phyloP scores from a whole-genome alignment of 371 early-diverging fungal species.

The Lichtheimia ornata region DNA sequence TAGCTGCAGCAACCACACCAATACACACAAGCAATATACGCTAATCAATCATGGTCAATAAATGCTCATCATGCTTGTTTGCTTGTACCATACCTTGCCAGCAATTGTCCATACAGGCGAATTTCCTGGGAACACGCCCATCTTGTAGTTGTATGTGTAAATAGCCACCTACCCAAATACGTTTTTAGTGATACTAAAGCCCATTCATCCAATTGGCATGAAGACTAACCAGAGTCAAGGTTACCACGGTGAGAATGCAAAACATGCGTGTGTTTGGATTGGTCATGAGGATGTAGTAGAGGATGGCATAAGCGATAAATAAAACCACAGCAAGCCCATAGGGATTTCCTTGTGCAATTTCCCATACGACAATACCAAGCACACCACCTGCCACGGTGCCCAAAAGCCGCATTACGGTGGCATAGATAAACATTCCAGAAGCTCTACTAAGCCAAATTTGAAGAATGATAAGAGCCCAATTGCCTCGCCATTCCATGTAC shows the following conservation, averaged over 20 bases:
- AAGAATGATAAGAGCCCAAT: constrained; percentile 46
- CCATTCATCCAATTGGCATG: no score
- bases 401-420: constrained; percentile 27
- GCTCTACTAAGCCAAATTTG: constrained; percentile 43
- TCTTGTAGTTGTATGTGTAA: constrained; percentile 31
- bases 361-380: constrained; percentile 44
- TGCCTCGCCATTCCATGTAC: constrained; percentile 43
- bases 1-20: constrained; percentile 38
- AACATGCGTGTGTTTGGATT: constrained; percentile 23
- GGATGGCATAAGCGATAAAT: constrained; percentile 24
- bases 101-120: constrained; percentile 39
- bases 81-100: constrained; percentile 34
- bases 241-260: constrained; percentile 32
- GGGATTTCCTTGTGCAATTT: constrained; percentile 41
- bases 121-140: neutral
- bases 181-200: no score
- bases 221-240: constrained; percentile 25
- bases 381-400: constrained; percentile 39
- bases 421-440: constrained; percentile 40
- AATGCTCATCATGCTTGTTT: no score
- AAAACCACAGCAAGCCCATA: constrained; percentile 37
- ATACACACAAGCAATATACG: constrained; percentile 38
- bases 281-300: constrained; percentile 38
- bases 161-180: constrained; percentile 1
- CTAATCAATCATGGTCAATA: constrained; percentile 12